phyloP scores from a whole-genome alignment of 1,284 basidiomycete genomes.

The Ceratobasidium sp. region DNA sequence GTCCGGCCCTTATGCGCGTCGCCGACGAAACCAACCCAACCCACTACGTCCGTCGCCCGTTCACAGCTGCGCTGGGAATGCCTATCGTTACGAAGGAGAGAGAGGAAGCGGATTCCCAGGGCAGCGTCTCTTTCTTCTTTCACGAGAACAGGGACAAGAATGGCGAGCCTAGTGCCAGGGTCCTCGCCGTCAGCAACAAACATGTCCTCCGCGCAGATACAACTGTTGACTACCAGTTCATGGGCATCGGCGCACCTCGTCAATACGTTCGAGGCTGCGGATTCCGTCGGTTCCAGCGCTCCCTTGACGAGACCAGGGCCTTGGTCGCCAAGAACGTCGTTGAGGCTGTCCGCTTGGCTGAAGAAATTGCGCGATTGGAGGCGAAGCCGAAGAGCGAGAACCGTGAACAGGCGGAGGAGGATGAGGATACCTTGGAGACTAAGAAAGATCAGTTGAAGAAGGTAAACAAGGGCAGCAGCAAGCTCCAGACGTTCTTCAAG shows the following conservation, averaged over 20 bases:
- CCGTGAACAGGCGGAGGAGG: not conserved
- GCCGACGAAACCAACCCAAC: constrained; percentile 32
- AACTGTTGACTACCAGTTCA: constrained; percentile 15
- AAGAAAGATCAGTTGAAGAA: constrained; percentile 5
- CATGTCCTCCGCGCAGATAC: constrained; percentile 18
- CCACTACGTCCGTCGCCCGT: not conserved
- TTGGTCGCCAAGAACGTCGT: not conserved
- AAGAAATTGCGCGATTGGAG: constrained; percentile 18
- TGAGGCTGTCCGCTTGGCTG: not conserved
- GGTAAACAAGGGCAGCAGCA: not conserved
- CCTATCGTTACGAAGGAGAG: constrained; percentile 25
- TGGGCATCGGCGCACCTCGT: not conserved
- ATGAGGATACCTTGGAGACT: not conserved
- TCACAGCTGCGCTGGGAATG: constrained; percentile 37
- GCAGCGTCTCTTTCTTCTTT: constrained; percentile 35
- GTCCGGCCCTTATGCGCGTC: constrained; percentile 28
- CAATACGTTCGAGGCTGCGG: constrained; percentile 24
- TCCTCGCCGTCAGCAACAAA: constrained; percentile 9
- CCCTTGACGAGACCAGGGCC: constrained; percentile 3
- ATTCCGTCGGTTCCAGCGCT: constrained; percentile 18
- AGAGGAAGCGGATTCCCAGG: constrained; percentile 31
- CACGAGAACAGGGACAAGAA: constrained; percentile 17
- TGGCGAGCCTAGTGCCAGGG: constrained; percentile 1
- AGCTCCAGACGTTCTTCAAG: constrained; percentile 10
- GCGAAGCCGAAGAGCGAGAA: constrained; percentile 9